A percentile compares a stretch with the other conserved stretches of the same genome.
Evolutionary conservation across 2,329 filamentous ascomycete species (phyloP).

Genomic region (Fusarium acutatum): DNA sequence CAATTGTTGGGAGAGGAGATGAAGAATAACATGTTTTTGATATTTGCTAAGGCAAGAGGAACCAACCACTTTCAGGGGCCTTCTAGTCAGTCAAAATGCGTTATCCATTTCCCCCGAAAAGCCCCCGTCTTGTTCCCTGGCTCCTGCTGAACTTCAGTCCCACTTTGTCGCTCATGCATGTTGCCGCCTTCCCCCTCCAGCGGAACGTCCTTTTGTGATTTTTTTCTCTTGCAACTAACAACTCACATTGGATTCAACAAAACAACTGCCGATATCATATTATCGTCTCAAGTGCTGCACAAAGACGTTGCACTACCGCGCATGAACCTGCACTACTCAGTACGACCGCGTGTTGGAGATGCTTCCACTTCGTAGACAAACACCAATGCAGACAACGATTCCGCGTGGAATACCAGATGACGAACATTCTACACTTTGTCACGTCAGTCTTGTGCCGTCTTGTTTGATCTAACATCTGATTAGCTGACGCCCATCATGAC

Average conservation of each 20-base stretch:
- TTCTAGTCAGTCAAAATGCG: not conserved
- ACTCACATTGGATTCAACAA: not conserved
- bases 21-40: not conserved
- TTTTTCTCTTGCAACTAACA: not conserved
- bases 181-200: not conserved
- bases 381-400: not conserved
- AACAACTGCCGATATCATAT: not conserved
- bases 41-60: not conserved
- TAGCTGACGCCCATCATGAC: not conserved
- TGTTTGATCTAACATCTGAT: not conserved
- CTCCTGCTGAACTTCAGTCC: not conserved
- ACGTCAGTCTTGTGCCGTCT: not conserved
- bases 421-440: too few species aligned
- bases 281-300: not conserved
- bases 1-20: not conserved
- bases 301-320: not conserved
- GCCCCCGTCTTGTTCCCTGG: not conserved
- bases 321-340: not conserved
- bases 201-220: not conserved
- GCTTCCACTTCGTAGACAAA: not conserved
- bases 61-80: not conserved
- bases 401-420: not conserved
- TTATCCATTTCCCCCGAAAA: not conserved
- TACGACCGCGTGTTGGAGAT: not conserved
- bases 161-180: not conserved